Percentiles rank a stretch among this genome's conserved stretches.
Conservation (phyloP, 306 rosid genomes). For the Rosa lucieae region DNA sequence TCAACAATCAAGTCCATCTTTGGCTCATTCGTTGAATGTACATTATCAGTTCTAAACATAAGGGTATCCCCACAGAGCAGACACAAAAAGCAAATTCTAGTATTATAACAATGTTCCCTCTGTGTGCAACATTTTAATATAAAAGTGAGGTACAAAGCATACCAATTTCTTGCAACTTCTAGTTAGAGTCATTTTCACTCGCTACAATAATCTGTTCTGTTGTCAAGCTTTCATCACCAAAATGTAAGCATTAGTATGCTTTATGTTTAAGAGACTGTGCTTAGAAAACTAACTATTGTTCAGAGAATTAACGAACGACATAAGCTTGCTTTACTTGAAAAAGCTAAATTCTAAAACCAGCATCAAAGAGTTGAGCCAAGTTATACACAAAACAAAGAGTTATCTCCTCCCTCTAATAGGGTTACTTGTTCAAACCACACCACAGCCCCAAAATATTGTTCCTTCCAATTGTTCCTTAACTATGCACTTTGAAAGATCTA, state of each 20-base stretch:
- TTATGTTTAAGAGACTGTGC: background rate
- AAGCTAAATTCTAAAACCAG: background rate
- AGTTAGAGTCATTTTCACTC: background rate
- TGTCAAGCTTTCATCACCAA: background rate
- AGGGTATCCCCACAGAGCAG: background rate
- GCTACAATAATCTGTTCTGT: background rate
- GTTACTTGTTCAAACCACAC: no score
- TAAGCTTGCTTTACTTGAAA: background rate
- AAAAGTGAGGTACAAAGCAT: background rate
- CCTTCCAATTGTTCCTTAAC: no score
- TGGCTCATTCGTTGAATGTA: background rate
- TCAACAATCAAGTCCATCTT: background rate
- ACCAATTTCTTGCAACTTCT: background rate
- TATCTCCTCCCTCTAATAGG: background rate
- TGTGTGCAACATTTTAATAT: background rate
- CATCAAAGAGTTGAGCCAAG: background rate
- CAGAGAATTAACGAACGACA: background rate
- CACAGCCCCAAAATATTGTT: no score
- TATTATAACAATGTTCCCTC: background rate
- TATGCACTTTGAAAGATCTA: no score
- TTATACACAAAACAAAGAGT: background rate
- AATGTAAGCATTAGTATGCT: background rate
- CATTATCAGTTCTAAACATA: background rate
- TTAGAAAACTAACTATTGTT: background rate
- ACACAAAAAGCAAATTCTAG: background rate